Base-by-base conservation (phyloP, 495 filamentous ascomycete species). In the Aspergillus avenaceus region DNA sequence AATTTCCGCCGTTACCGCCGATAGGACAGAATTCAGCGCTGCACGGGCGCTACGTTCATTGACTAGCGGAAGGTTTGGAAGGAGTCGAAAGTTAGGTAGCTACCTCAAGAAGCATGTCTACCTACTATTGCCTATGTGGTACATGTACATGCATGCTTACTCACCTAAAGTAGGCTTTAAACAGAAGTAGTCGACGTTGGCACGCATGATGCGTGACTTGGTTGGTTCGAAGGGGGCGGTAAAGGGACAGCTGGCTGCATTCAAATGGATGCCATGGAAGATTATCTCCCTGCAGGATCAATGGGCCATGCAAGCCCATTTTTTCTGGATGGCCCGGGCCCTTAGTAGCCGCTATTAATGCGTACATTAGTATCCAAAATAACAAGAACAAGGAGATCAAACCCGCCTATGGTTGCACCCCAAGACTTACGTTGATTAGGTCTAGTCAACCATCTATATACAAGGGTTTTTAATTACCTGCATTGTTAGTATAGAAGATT, bases 141-240 rank as follows among this genome's bases (percentile, higher is more conserved):
- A 19, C 34, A 38, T 38, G 16, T 38, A 38, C 34, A 38, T 38
- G 2, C 16, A 19, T 38, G 8, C 34, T 21, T 38, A 21, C 34
- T 38, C 34, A 19, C 34, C 3, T 38, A 38, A 38, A 38, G 8
- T 34, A 21, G 14, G 8, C 16, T 31, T 29, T 14, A 25, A 25
- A 6, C 9, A 12, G 22, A 8, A 9, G 25, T 41, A 26, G 29
- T 26, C 24, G 12, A 34, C 25, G 14, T 28, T 38, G 45, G 25
- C 42, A 41, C 38, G 8, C 37, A 45, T 24, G 40, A 31, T 49
- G 41, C 48, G 51, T 36, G 45, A 43, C 25, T 21, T 28, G 31
- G 54, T 60, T 60, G 54, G 58, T 19, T 25, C 50, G 31, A 37
- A 56, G 56, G 48, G 45, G 52, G 58, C 58, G 58, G 58, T 60